phyloP scores from a whole-genome alignment of 306 rosid species.

The Inga laurina region DNA sequence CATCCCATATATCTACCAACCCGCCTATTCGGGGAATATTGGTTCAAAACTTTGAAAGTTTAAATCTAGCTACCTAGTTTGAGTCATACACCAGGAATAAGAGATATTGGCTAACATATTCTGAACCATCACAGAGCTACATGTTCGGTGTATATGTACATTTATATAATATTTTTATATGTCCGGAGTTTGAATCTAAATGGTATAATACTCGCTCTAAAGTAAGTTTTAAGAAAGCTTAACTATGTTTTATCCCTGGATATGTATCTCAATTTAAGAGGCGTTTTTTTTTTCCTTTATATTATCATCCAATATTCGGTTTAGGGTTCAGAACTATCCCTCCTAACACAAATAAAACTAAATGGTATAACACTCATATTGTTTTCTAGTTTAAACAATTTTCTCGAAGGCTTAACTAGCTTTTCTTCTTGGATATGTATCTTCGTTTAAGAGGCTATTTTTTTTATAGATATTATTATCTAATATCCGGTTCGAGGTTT shows the following conservation, averaged over 20 bases:
- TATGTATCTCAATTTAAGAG: no score
- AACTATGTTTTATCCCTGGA: no score
- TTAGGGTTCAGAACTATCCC: no score
- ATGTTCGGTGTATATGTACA: background rate
- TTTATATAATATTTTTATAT: background rate
- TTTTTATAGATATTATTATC: no score
- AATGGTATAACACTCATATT: no score
- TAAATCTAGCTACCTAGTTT: background rate
- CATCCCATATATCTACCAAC: background rate
- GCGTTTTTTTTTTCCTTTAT: no score
- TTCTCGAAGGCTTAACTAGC: background rate
- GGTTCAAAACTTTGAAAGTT: constrained; percentile 24
- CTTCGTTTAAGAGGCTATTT: background rate
- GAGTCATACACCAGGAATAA: background rate
- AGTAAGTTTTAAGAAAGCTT: no score
- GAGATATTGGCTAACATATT: background rate
- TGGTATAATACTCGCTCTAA: background rate
- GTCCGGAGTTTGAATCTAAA: background rate
- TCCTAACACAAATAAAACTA: no score
- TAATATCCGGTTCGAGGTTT: no score
- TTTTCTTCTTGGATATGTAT: background rate
- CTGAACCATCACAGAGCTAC: background rate
- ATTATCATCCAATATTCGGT: no score
- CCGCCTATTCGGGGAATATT: constrained; percentile 25
- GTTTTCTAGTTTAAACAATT: background rate